Evolutionary conservation across 257 asterid species (phyloP).

Genomic region (Penstemon newberryi): DNA sequence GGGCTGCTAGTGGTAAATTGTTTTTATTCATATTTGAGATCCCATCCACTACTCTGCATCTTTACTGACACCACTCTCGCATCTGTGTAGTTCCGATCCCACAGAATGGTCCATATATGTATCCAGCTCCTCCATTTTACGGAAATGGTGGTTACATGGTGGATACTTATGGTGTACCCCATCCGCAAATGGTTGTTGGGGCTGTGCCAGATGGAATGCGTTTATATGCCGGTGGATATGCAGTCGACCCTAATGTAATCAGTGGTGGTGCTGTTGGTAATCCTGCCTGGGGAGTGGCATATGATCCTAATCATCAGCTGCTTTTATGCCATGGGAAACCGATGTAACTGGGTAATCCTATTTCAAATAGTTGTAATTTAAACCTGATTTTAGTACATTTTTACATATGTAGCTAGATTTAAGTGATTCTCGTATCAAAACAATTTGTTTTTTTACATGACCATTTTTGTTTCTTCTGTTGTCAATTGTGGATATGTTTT

Average conservation of each 20-base stretch:
- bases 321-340: not conserved
- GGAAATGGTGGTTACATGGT: slow-evolving; percentile 38
- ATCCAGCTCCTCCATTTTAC: slow-evolving; percentile 37
- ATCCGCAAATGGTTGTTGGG: slow-evolving; percentile 32
- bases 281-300: slow-evolving; percentile 41
- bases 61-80: slow-evolving; percentile 20
- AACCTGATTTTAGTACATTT: not conserved
- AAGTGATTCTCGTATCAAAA: not conserved
- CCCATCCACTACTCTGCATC: not conserved
- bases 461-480: not conserved
- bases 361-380: no score
- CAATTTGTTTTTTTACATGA: not conserved
- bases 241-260: slow-evolving; percentile 30
- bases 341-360: not conserved
- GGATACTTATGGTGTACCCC: slow-evolving; percentile 33
- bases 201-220: slow-evolving; percentile 33
- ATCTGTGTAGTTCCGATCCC: slow-evolving; percentile 44
- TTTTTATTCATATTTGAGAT: slow-evolving; percentile 17
- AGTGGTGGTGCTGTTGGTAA: slow-evolving; percentile 25
- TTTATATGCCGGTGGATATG: slow-evolving; percentile 38
- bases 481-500: not conserved
- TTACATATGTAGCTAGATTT: not conserved
- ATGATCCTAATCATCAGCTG: slow-evolving; percentile 33
- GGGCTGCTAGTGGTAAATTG: slow-evolving; percentile 51
- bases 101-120: slow-evolving; percentile 31